These are phyloP conservation scores for Aureobasidium sp. DNA, from an alignment of 2,329 filamentous ascomycete genomes.

Conservation along the genomic window DNA sequence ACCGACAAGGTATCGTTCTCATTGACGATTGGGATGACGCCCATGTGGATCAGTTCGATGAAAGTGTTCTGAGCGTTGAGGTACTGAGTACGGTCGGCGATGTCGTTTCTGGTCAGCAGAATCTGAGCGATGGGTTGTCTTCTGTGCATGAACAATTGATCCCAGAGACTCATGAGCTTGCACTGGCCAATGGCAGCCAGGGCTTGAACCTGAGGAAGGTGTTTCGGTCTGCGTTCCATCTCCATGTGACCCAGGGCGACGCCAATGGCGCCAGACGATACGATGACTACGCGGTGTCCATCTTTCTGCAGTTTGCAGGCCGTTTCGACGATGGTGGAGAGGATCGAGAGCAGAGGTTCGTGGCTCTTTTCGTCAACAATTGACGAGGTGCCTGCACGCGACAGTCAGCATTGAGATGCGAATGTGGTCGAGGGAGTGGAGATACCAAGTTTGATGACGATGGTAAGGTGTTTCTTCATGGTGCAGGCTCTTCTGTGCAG, in stretches of 20 bases:
- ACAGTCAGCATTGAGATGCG: not conserved
- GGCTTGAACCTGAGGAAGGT: slow-evolving; percentile 83
- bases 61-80: slow-evolving; percentile 96
- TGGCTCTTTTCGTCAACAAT: slow-evolving; percentile 95
- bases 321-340: slow-evolving; percentile 90
- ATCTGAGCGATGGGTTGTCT: slow-evolving; percentile 91
- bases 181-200: slow-evolving; percentile 95
- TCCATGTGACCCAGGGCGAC: slow-evolving; percentile 88
- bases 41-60: slow-evolving; percentile 80
- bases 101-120: slow-evolving; percentile 87
- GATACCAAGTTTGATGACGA: slow-evolving; percentile 81
- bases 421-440: not conserved
- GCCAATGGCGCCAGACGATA: slow-evolving; percentile 94
- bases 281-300: slow-evolving; percentile 90
- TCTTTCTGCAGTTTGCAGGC: slow-evolving; percentile 77
- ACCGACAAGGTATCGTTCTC: slow-evolving; percentile 96
- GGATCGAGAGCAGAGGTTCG: slow-evolving; percentile 81
- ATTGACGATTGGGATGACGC: slow-evolving; percentile 96
- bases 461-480: slow-evolving; percentile 65
- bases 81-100: slow-evolving; percentile 91
- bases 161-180: slow-evolving; percentile 90
- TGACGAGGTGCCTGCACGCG: slow-evolving; percentile 75
- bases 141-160: slow-evolving; percentile 79
- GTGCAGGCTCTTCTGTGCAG: slow-evolving; percentile 14
- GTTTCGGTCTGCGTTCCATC: slow-evolving; percentile 76